Conservation (phyloP, 257 asterid genomes). For the Plantago ovata region DNA sequence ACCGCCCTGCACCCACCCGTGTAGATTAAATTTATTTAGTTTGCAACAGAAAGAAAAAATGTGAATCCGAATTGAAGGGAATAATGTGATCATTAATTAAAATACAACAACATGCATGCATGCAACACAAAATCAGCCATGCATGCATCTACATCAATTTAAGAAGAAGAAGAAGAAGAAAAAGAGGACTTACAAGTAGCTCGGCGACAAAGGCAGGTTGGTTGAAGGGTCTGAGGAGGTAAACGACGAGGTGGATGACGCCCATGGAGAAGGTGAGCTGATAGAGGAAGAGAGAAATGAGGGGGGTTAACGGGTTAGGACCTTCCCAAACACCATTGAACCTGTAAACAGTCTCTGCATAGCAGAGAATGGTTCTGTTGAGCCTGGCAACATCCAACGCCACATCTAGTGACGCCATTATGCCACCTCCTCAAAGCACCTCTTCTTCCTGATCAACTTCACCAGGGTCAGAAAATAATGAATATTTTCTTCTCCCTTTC, state of each 20-base stretch:
- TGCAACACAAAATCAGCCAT: constrained; percentile 2
- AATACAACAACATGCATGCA: too few species aligned
- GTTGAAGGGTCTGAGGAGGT: constrained; percentile 49
- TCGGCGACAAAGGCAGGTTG: constrained; percentile 80
- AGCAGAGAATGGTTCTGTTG: constrained; percentile 48
- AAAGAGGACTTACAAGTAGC: constrained; percentile 50
- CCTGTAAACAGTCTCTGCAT: constrained; percentile 68
- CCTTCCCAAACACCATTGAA: constrained; percentile 96
- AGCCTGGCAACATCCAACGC: constrained; percentile 29
- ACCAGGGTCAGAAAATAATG: constrained; percentile 8
- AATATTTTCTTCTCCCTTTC: background rate
- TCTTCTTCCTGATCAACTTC: constrained; percentile 30
- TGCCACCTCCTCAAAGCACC: constrained; percentile 15
- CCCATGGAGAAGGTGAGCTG: constrained; percentile 61
- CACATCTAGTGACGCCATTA: constrained; percentile 14
- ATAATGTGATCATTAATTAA: too few species aligned
- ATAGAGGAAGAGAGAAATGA: constrained; percentile 78
- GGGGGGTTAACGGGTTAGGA: constrained; percentile 81
- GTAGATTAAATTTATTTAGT: too few species aligned
- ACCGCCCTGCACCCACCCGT: constrained; percentile 79
- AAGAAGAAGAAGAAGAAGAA: background rate
- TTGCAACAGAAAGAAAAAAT: background rate
- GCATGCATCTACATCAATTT: background rate
- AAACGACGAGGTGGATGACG: constrained; percentile 44
- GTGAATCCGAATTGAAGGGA: too few species aligned